Evolutionary conservation across 2,329 filamentous ascomycete species (phyloP).

Genomic region (Epichloe hybrida): DNA sequence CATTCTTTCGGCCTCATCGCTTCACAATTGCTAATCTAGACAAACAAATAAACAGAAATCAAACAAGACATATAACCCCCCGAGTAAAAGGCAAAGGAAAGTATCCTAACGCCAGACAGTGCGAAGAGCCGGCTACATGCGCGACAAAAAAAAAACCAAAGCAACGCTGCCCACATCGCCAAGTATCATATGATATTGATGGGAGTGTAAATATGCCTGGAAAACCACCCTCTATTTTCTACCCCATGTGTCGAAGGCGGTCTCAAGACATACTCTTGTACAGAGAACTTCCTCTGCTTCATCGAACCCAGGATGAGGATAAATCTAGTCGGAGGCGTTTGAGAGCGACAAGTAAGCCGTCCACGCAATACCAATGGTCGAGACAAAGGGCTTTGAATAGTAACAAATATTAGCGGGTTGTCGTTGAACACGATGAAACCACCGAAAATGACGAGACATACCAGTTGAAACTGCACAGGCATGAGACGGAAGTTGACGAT

Average conservation of each 20-base stretch:
- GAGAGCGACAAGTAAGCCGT: slow-evolving; percentile 90
- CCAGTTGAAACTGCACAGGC: slow-evolving; percentile 91
- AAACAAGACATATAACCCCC: neutral
- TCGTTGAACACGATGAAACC: slow-evolving; percentile 13
- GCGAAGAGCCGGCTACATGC: neutral
- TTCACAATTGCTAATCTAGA: neutral
- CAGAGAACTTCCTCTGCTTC: neutral
- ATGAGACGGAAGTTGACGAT: slow-evolving; percentile 93
- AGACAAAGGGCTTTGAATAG: slow-evolving; percentile 71
- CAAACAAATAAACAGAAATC: no score
- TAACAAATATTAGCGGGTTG: neutral
- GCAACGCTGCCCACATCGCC: neutral
- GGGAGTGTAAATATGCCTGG: neutral
- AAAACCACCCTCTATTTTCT: neutral
- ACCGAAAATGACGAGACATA: slow-evolving; percentile 33
- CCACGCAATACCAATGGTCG: slow-evolving; percentile 91
- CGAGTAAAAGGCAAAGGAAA: neutral
- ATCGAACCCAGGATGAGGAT: neutral
- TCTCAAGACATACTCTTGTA: neutral
- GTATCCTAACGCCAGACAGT: slow-evolving; percentile 8
- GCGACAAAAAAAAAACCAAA: neutral
- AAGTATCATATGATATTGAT: neutral
- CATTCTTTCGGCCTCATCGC: neutral
- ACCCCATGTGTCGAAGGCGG: neutral
- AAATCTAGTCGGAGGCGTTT: slow-evolving; percentile 66